These are phyloP conservation scores for Beauveria australis DNA, from an alignment of 2,329 filamentous ascomycete genomes.

Conservation along the genomic window DNA sequence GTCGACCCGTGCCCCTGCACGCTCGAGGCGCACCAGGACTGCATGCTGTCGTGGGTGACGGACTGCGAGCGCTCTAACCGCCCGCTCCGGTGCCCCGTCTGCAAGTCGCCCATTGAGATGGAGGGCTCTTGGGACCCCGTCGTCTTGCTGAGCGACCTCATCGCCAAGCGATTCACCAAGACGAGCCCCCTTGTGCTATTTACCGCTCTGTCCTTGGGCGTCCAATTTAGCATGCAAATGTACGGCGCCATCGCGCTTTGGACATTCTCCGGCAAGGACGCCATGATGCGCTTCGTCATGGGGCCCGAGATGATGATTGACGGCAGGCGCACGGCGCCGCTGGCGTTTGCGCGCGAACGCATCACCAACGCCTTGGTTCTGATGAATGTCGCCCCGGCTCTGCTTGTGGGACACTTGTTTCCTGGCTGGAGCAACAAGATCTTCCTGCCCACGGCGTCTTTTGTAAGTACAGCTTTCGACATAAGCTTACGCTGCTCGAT, in stretches of 20 bases:
- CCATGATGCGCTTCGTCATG: conserved; percentile 34
- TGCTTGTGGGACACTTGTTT: conserved; percentile 36
- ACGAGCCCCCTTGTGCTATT: conserved; percentile 56
- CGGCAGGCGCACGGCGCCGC: conserved; percentile 16
- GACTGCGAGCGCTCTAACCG: conserved; percentile 64
- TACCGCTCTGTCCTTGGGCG: conserved; percentile 44
- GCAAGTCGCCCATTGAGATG: conserved; percentile 72
- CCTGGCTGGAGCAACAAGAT: conserved; percentile 35
- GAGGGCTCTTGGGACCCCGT: conserved; percentile 66
- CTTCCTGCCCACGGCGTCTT: conserved; percentile 32
- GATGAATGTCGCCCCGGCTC: conserved; percentile 37
- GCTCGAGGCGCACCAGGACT: conserved; percentile 82
- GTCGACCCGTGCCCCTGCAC: conserved; percentile 85
- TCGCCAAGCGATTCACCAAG: conserved; percentile 48
- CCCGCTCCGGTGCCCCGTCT: conserved; percentile 77
- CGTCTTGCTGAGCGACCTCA: conserved; percentile 54
- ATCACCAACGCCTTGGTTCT: conserved; percentile 28
- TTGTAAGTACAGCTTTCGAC: conserved; percentile 24
- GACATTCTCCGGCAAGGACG: conserved; percentile 43
- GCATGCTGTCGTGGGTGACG: conserved; percentile 87
- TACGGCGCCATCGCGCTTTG: conserved; percentile 45
- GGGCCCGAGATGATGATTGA: conserved; percentile 24
- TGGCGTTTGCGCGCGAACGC: conserved; percentile 21
- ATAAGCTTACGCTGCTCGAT: not conserved
- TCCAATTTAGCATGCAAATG: conserved; percentile 42